phyloP scores from a whole-genome alignment of 2,329 filamentous ascomycete species.

The Thielaviopsis musarum region DNA sequence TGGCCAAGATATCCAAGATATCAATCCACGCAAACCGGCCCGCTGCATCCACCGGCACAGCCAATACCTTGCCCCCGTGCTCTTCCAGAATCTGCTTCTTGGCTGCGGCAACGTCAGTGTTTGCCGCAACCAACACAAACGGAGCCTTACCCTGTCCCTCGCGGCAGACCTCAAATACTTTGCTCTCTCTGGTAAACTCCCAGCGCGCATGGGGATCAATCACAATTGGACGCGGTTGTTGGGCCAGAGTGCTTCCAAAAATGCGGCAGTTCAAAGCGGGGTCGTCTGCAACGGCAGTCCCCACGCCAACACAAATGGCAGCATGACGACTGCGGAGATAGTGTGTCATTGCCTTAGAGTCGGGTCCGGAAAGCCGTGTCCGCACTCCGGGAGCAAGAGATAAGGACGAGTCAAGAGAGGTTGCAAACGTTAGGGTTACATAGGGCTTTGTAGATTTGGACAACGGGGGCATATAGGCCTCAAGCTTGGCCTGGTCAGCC shows the following conservation, averaged over 20 bases:
- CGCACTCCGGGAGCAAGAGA: constrained; percentile 63
- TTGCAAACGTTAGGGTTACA: constrained; percentile 78
- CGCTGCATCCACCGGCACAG: constrained; percentile 19
- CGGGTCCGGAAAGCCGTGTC: constrained; percentile 65
- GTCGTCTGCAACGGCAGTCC: constrained; percentile 71
- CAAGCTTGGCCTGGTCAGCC: constrained; percentile 19
- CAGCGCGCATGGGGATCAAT: constrained; percentile 68
- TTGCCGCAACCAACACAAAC: constrained; percentile 44
- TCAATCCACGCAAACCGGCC: constrained; percentile 44
- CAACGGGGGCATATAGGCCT: constrained; percentile 19
- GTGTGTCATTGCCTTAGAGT: constrained; percentile 86
- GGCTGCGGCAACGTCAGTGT: constrained; percentile 26
- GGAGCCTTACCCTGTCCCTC: constrained; percentile 55
- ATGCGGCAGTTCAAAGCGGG: constrained; percentile 74
- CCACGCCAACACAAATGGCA: constrained; percentile 71
- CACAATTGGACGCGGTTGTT: constrained; percentile 65
- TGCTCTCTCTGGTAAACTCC: constrained; percentile 41
- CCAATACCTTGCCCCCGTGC: constrained; percentile 36
- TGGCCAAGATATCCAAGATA: constrained; percentile 40
- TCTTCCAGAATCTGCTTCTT: constrained; percentile 27
- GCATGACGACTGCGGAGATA: constrained; percentile 68
- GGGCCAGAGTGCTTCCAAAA: constrained; percentile 32
- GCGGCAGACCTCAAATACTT: constrained; percentile 47
- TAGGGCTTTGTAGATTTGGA: constrained; percentile 20
- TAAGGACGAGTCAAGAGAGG: constrained; percentile 70